Conservation (phyloP, 768 basidiomycete genomes). For the Serendipita sp. region DNA sequence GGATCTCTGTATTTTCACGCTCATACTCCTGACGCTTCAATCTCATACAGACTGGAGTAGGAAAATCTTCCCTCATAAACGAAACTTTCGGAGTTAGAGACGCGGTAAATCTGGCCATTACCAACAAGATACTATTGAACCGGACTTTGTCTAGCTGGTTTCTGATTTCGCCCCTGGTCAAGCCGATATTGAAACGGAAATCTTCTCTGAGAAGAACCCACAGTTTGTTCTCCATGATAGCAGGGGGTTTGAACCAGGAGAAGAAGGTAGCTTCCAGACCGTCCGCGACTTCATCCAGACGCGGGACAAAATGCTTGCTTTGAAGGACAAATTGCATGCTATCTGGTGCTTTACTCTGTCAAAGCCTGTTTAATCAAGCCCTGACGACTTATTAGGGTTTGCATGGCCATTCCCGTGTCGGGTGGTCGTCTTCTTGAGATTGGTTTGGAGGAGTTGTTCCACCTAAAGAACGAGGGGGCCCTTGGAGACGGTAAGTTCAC, state of each 20-base stretch:
- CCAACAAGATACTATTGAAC: not conserved
- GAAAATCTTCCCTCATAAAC: not conserved
- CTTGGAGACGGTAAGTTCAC: not conserved
- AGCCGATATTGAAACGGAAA: constrained; percentile 10
- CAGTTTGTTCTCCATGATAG: constrained; percentile 13
- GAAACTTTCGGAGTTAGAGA: not conserved
- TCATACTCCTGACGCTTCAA: no score
- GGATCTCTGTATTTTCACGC: not conserved
- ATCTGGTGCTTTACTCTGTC: constrained; percentile 7
- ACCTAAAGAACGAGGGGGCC: not conserved
- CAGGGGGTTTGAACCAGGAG: constrained; percentile 11
- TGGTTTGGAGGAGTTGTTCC: not conserved
- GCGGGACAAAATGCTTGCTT: constrained; percentile 6
- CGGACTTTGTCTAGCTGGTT: not conserved
- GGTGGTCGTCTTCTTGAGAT: not conserved
- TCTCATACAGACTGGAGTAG: not conserved
- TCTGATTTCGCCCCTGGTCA: constrained; percentile 4
- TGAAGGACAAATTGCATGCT: constrained; percentile 11
- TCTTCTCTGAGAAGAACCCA: constrained; percentile 10
- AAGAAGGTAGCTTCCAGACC: not conserved
- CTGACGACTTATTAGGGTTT: not conserved
- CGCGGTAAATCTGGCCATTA: not conserved
- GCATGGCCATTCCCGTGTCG: not conserved
- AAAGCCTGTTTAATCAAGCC: no score
- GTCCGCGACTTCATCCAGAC: constrained; percentile 10